These are phyloP conservation scores for Pestalotiopsis sp. DNA, from an alignment of 2,329 filamentous ascomycete genomes.

Conservation along the genomic window DNA sequence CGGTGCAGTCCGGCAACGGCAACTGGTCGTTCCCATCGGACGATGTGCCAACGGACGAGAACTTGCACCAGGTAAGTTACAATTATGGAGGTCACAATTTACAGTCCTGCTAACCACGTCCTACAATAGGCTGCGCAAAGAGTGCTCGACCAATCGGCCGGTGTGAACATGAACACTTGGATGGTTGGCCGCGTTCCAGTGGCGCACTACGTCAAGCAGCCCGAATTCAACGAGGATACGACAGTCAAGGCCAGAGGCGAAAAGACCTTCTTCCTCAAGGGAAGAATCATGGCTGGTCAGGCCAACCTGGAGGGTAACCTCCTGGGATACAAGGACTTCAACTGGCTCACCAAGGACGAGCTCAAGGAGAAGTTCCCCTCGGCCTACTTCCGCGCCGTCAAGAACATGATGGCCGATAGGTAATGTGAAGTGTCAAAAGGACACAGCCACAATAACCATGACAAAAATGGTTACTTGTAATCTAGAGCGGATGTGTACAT, in stretches of 20 bases:
- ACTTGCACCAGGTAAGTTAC: conserved; percentile 74
- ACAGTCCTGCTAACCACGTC: conserved; percentile 18
- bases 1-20: conserved; percentile 72
- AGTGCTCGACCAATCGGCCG: conserved; percentile 74
- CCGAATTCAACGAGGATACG: conserved; percentile 43
- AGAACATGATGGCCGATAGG: conserved; percentile 81
- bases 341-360: conserved; percentile 92
- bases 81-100: background rate
- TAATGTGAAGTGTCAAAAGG: conserved; percentile 37
- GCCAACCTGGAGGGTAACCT: conserved; percentile 73
- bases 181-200: conserved; percentile 88
- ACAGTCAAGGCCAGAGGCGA: conserved; percentile 55
- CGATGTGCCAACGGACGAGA: conserved; percentile 68
- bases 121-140: conserved; percentile 72
- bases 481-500: conserved; percentile 15
- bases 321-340: conserved; percentile 77
- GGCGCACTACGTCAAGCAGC: conserved; percentile 69
- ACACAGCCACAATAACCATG: background rate
- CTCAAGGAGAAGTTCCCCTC: conserved; percentile 64
- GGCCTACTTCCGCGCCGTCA: conserved; percentile 73
- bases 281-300: conserved; percentile 95
- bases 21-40: conserved; percentile 83
- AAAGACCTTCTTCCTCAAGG: conserved; percentile 96
- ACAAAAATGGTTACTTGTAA: conserved; percentile 17
- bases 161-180: conserved; percentile 98